phyloP scores from a whole-genome alignment of 2,329 filamentous ascomycete species.

The Aspergillus udagawae region DNA sequence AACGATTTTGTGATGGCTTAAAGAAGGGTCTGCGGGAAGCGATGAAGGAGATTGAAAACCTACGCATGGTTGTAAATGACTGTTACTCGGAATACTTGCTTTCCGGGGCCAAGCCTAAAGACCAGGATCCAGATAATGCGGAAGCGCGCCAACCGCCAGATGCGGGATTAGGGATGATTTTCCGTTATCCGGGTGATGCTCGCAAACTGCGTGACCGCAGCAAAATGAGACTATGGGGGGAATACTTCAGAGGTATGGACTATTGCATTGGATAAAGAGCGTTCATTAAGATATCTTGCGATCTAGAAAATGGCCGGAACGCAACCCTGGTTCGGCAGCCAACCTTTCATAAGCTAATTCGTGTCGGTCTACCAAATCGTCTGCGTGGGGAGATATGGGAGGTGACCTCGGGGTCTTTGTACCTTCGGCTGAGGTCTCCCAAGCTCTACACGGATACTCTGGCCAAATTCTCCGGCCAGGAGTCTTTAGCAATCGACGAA shows the following conservation, averaged over 20 bases:
- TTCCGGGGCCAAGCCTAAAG: conserved; percentile 38
- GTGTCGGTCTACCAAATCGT: conserved; percentile 89
- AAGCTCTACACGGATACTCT: conserved; percentile 80
- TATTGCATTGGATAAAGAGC: background rate
- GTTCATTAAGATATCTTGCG: conserved; percentile 10
- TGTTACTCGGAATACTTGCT: conserved; percentile 89
- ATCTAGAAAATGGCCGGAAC: conserved; percentile 82
- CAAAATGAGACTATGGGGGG: conserved; percentile 96
- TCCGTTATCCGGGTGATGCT: conserved; percentile 90
- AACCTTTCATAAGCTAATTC: conserved; percentile 95
- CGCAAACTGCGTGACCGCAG: conserved; percentile 90
- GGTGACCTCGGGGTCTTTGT: conserved; percentile 85
- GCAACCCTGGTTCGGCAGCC: conserved; percentile 88
- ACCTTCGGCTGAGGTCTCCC: conserved; percentile 80
- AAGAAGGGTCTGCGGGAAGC: conserved; percentile 84
- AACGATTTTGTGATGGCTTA: conserved; percentile 91
- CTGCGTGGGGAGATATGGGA: conserved; percentile 96
- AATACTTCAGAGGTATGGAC: conserved; percentile 68
- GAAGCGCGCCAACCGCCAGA: conserved; percentile 64
- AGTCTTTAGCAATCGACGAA: conserved; percentile 94
- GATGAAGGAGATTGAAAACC: conserved; percentile 80
- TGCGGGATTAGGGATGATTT: conserved; percentile 86
- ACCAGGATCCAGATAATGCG: conserved; percentile 51
- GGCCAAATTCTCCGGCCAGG: conserved; percentile 73
- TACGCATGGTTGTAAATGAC: conserved; percentile 73